A percentile compares a stretch with the other conserved stretches of the same genome.
phyloP scores from a whole-genome alignment of 768 basidiomycete genomes.

The Boletus sp. region DNA sequence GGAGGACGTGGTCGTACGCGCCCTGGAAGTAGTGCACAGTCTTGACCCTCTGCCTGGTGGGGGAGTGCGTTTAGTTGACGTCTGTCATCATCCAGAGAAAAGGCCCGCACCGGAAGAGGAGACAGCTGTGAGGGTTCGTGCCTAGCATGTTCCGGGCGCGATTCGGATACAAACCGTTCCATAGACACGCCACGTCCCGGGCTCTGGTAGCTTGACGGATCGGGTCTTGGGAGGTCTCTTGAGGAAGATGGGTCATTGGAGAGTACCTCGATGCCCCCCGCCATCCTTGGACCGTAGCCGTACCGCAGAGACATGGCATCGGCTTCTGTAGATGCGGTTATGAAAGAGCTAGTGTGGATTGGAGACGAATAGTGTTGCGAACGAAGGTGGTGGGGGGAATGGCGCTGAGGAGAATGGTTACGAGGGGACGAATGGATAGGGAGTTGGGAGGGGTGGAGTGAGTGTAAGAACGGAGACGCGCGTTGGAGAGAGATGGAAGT shows the following conservation, averaged over 20 bases:
- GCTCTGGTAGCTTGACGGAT: constrained; percentile 12
- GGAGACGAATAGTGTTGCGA: constrained; percentile 15
- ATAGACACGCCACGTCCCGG: constrained; percentile 12
- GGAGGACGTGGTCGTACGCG: constrained; percentile 6
- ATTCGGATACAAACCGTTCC: constrained; percentile 14
- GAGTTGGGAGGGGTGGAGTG: constrained; percentile 1
- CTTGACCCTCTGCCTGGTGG: constrained; percentile 4
- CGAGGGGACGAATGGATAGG: constrained; percentile 12
- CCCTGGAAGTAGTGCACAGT: background rate
- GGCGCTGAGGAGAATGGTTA: constrained; percentile 18
- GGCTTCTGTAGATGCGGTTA: background rate
- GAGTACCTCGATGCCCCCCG: constrained; percentile 25
- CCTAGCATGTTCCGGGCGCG: constrained; percentile 5
- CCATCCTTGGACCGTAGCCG: constrained; percentile 25
- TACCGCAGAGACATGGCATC: constrained; percentile 19
- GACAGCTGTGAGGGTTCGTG: constrained; percentile 13
- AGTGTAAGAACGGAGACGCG: constrained; percentile 13
- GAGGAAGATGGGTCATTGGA: constrained; percentile 12
- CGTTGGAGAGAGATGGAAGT: constrained; percentile 12
- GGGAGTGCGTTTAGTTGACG: background rate
- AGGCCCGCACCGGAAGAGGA: background rate
- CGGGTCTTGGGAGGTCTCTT: constrained; percentile 10
- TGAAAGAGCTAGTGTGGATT: background rate
- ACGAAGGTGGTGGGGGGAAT: constrained; percentile 16
- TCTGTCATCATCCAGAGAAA: constrained; percentile 8